Base-by-base conservation (phyloP, 2,329 filamentous ascomycete species). In the Penicillium thymicola region DNA sequence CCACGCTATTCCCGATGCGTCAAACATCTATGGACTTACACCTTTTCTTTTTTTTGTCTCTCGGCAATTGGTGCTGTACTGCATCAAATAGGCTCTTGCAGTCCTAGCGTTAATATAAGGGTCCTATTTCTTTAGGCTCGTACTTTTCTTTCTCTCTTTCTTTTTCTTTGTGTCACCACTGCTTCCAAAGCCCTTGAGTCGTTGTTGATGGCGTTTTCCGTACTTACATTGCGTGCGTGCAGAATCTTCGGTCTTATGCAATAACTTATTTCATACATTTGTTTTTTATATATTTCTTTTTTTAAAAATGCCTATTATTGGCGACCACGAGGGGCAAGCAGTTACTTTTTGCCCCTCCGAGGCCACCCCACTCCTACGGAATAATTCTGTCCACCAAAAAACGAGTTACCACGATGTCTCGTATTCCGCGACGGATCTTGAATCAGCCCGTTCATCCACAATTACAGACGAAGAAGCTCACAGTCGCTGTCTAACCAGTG, bases 401-500 rank as follows among this genome's bases (percentile, higher is more conserved):
- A 57, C 45, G 21, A 52, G 56, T 23, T 56, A 60, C 51, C 42
- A 36, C 38, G 57, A 58, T 30, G 25, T 54, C 25, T 37, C 49
- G 9, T 32, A 45, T 21, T 34, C 27, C 10, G 30, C 51, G 32
- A 42, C 36, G 14, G 53, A 60, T 54, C 34, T 46, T 13, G 59
- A 61, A 50, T 51, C 38, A 28, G 53, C 44, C 11, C 58, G 45
- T 8, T 55, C 58, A 10, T 28, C 11, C 16, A 42, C 9, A 3
- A 46, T 54, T 18, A 48, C 51, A 1, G 58, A 66, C 27, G 66
- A 70, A 32, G 56, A 63, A n/a, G 42, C 59, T 1, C 10, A 7
- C 6, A 44, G 62, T 9, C 58, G 66, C n/a, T 59, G 58, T 18
- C 48, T 69, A 28, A 59, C 66, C 14, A 62, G 59, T 44, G 65